A percentile compares a stretch with the other conserved stretches of the same genome.
Conservation (phyloP, 2,329 filamentous ascomycete genomes). For the Aspergillus tubingensis region DNA sequence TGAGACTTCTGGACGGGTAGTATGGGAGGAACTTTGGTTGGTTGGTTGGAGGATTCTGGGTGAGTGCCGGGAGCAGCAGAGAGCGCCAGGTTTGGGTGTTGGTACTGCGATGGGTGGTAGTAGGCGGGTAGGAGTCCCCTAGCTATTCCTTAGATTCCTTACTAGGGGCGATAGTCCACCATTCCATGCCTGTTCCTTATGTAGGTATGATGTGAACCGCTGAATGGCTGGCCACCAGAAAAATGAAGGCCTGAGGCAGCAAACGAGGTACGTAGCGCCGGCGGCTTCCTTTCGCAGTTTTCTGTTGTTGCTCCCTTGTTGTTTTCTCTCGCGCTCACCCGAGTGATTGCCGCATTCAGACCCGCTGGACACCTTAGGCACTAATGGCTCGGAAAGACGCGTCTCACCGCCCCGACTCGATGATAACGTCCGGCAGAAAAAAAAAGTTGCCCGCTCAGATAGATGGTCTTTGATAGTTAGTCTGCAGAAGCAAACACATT, state of each 20-base stretch:
- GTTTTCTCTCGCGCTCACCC: neutral
- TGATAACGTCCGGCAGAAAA: slow-evolving; percentile 28
- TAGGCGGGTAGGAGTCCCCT: slow-evolving; percentile 2
- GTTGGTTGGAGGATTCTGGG: slow-evolving; percentile 21
- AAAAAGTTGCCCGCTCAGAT: slow-evolving; percentile 25
- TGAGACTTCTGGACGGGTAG: slow-evolving; percentile 24
- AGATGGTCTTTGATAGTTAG: neutral
- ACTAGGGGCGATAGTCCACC: slow-evolving; percentile 1
- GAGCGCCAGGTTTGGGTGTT: slow-evolving; percentile 6
- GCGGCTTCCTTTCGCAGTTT: neutral
- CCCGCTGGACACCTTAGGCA: slow-evolving; percentile 21
- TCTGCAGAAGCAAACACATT: neutral
- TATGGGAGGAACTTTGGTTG: slow-evolving; percentile 25
- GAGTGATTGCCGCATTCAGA: slow-evolving; percentile 5
- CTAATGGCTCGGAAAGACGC: neutral
- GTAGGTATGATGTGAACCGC: neutral
- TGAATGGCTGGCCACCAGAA: neutral
- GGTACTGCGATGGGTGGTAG: neutral
- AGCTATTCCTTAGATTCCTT: slow-evolving; percentile 1
- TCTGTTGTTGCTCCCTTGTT: neutral
- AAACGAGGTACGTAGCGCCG: neutral
- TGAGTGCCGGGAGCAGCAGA: slow-evolving; percentile 21
- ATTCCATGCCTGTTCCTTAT: neutral
- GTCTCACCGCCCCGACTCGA: slow-evolving; percentile 16
- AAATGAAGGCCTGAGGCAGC: neutral